Evolutionary conservation across 2,329 filamentous ascomycete species (phyloP), one percentile per base, ranked within the genome.

Genomic region (Bipolaris cookei): DNA sequence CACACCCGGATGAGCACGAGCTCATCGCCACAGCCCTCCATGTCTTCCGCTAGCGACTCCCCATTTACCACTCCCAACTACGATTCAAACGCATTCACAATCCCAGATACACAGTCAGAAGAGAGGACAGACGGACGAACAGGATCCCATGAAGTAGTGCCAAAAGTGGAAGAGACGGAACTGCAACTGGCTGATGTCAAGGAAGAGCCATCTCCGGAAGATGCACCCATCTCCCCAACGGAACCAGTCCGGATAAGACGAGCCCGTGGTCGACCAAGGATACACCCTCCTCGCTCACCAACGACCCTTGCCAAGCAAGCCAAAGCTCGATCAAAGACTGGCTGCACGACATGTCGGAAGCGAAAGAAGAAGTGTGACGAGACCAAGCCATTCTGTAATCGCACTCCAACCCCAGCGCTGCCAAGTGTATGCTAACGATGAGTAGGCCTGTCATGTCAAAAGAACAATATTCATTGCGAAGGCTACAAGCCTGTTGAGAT

Each of bases 391-490:
- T 71, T 71, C 39, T 82, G 78, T 79, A 73, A 65, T 51, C 65
- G 51, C 49, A 28, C 39, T 47, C 37, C 25, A 7, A 14, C 13
- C 11, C n/a, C 35, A 21, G 4, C 41, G 6, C 46, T 13, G 8
- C 28, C 20, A 11, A 32, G n/a, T 30, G 23, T 18, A 10, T 37
- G 45, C 72, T 78, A 59, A 77, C 51, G 52, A 63, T 56, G 45
- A 56, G 46, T 60, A 92, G 89, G 90, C 67, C 83, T 91, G 76
- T 96, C 96, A 69, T 97, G 92, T 71, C 89, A 95, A 78, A 97
- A 96, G 82, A 97, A 96, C 74, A 91, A 92, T 7, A 91, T 96
- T 11, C 86, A 93, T 11, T 97, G 92, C 72, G 92, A 96, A 77
- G 92, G 92, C 11, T 97, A 96, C 71, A 90, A 91, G 48, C 89